Percentiles rank a stretch among this genome's conserved stretches.
Conservation (phyloP, 2,329 filamentous ascomycete genomes). For the Colletotrichum horii region DNA sequence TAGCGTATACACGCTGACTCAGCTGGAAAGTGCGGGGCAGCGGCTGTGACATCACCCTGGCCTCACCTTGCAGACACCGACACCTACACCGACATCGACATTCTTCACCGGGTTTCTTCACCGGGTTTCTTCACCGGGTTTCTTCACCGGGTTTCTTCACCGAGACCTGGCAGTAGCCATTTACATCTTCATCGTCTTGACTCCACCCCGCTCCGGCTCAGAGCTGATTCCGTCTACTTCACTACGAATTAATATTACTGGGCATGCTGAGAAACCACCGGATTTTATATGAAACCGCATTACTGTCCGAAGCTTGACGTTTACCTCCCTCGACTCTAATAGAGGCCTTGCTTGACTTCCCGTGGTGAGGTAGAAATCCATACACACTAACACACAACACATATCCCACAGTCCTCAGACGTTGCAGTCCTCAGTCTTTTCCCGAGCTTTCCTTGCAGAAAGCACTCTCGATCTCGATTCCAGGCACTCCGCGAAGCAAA, state of each 20-base stretch:
- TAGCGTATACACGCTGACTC: not conserved
- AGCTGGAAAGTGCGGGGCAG: not conserved
- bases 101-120: too few relatives aligned
- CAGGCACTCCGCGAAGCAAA: not conserved
- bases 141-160: too few relatives aligned
- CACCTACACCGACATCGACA: not conserved
- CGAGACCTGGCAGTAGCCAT: not conserved
- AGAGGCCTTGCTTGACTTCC: not conserved
- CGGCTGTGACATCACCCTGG: not conserved
- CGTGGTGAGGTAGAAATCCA: not conserved
- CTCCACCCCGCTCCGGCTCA: not conserved
- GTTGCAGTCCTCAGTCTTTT: not conserved
- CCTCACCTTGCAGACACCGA: not conserved
- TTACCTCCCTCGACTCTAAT: too few relatives aligned
- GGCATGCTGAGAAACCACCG: not conserved
- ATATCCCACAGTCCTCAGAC: not conserved
- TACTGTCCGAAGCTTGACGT: not conserved
- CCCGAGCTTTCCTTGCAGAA: not conserved
- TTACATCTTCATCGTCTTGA: too few relatives aligned
- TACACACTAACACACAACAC: not conserved
- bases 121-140: too few relatives aligned
- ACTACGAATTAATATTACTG: not conserved
- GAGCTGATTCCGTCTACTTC: not conserved
- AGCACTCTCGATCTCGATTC: not conserved
- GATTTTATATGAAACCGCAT: not conserved